Evolutionary conservation across 2,329 filamentous ascomycete species (phyloP), one percentile per base, ranked within the genome.

Genomic region (Fusarium nisikadoi): DNA sequence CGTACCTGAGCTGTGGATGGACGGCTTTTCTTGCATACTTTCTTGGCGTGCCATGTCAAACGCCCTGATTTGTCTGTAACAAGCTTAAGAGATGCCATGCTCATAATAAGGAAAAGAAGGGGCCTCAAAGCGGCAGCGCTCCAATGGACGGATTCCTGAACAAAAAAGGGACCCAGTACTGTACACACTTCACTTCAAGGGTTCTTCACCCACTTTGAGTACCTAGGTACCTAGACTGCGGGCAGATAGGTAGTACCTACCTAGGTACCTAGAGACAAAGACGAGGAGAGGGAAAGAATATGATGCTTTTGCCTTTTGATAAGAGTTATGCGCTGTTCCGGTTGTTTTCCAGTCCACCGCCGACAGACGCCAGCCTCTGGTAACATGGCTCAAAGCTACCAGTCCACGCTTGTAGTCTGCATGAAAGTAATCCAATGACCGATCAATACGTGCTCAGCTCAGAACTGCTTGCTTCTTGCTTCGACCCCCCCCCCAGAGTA

Each of bases 1-100:
- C 35, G 64, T 68, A 62, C 67, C 72, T 67, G 56, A 64, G 53
- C 64, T 55, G 61, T 71, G 70, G 58, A 64, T 65, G 65, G 69
- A 62, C 73, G 33, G 70, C 54, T 71, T 73, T 56, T 56, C 45
- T 53, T 42, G 61, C 55, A 66, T 68, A 29, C 64, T 70, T 68
- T 63, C 68, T 59, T 71, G 53, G 64, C 52, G 27, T 47, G 29
- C 42, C 38, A 36, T 45, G 19, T 43, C 41, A 61, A 61, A 52
- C 38, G 54, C 50, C 49, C 42, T 72, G 65, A 57, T 67, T 71
- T 70, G 58, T 63, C 66, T 64, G 46, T 42, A 41, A 54, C 59
- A 61, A 39, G 47, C 41, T 42, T 42, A 39, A 68, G 62, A 68
- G 49, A 63, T 68, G 59, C 62, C 49, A 57, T 65, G 49, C 47